phyloP scores from a whole-genome alignment of 805 yeast species.

The Metschnikowia noctiluminum region DNA sequence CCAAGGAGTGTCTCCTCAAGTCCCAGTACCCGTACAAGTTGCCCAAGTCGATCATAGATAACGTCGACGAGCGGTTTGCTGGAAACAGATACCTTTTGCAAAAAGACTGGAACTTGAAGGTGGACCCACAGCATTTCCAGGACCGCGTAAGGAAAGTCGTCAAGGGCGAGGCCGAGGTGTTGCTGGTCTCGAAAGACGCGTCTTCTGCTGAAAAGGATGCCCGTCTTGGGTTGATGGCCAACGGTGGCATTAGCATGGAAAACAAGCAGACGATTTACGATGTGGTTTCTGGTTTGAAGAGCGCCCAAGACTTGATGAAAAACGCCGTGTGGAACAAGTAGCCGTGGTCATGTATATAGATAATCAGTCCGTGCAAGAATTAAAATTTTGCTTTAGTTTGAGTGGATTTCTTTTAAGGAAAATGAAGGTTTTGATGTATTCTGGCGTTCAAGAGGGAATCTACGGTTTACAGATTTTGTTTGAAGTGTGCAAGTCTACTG shows the following conservation, averaged over 20 bases:
- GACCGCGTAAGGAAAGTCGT: constrained; percentile 29
- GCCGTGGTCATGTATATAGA: background rate
- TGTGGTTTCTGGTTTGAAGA: constrained; percentile 27
- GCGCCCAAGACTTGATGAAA: constrained; percentile 25
- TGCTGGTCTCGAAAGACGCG: constrained; percentile 4
- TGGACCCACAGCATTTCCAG: constrained; percentile 20
- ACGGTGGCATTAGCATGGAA: constrained; percentile 25
- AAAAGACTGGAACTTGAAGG: constrained; percentile 24
- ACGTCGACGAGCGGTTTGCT: constrained; percentile 16
- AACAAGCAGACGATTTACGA: constrained; percentile 31
- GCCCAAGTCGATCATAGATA: constrained; percentile 32
- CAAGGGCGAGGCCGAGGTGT: constrained; percentile 27
- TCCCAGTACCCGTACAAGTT: constrained; percentile 41
- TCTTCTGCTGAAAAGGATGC: constrained; percentile 10
- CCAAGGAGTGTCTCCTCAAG: constrained; percentile 35
- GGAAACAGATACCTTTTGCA: constrained; percentile 33
- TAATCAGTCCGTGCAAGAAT: background rate
- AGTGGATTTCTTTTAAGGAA: too few relatives aligned
- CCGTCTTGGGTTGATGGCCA: constrained; percentile 25
- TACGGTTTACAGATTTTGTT: too few relatives aligned
- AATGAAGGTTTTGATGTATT: too few relatives aligned
- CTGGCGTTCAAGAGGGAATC: too few relatives aligned
- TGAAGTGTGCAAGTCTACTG: too few relatives aligned
- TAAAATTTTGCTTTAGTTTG: too few relatives aligned
- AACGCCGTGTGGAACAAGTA: constrained; percentile 26